Evolutionary conservation across 495 filamentous ascomycete species (phyloP), one percentile per base, ranked within the genome.

Genomic region (Xylaria flabelliformis): DNA sequence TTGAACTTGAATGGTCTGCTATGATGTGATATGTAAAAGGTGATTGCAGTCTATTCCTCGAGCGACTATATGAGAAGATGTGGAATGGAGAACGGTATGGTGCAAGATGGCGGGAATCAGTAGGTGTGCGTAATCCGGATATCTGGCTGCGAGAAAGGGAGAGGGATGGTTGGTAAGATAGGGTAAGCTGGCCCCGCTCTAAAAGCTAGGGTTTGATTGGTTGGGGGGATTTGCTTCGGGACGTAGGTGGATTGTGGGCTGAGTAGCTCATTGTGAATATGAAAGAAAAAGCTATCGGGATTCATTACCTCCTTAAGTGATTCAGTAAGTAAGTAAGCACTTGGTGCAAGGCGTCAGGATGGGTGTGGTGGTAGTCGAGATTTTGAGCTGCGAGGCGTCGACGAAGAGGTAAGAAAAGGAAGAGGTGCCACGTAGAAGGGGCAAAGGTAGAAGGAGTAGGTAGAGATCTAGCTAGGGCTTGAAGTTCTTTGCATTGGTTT

Each of bases 121-220:
- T 55, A 34, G 51, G 51, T 55, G 58, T 61, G 34, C 58, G 34
- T 61, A 61, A 39, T 39, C 53, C 3, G 21, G 55, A 6, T 61
- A 61, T 0, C 32, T 61, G 29, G 53, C 58, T 61, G 29, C 39
- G 32, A 61, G 13, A 26, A 56, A 29, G 53, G 53, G 12, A 29
- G 26, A 56, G 53, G 7, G 26, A 29, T 29, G 26, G 24, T 32
- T 8, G 21, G 51, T 51, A 4, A 55, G 51, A 8, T 56, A 56
- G 53, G 53, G 53, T 56, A 56, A 17, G 53, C 12, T 56, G 32
- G 34, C 58, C 58, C 58, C 58, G 58, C 39, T 21, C 1, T 8
- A n/a, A n/a, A 50, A 36, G 6, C 24, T 21, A 17, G 42, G 24
- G 24, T 32, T n/a, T 65, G 44, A 32, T 65, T 48, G 63, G 63